A percentile compares a stretch with the other conserved stretches of the same genome.
phyloP scores from a whole-genome alignment of 257 asterid species.

The Gardenia jasminoides region DNA sequence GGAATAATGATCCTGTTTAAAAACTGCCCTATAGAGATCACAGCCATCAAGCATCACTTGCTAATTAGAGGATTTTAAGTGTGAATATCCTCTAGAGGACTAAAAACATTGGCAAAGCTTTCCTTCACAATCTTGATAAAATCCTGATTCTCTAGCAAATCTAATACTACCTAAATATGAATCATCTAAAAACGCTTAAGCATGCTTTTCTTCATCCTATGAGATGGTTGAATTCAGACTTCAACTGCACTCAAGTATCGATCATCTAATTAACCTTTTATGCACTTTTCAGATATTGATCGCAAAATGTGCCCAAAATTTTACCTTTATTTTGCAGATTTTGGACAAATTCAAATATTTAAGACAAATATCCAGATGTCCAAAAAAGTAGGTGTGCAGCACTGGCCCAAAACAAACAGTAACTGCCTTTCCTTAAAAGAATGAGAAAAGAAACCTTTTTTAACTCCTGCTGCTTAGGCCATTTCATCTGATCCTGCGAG shows the following conservation, averaged over 20 bases:
- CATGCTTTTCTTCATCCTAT: not conserved
- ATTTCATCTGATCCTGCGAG: conserved; percentile 37
- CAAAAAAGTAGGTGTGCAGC: not conserved
- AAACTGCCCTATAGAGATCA: not conserved
- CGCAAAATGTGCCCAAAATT: not conserved
- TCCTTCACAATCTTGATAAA: too few relatives aligned
- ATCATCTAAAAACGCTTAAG: not conserved
- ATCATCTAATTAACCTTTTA: not conserved
- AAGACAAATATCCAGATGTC: not conserved
- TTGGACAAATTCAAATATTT: not conserved
- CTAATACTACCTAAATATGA: not conserved
- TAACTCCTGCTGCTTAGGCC: conserved; percentile 28
- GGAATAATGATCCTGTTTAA: too few relatives aligned
- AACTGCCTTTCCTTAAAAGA: not conserved
- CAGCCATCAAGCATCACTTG: not conserved
- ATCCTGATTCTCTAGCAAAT: not conserved
- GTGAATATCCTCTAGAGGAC: too few relatives aligned
- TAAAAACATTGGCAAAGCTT: too few relatives aligned
- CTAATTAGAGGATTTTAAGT: too few relatives aligned
- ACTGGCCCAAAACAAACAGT: not conserved
- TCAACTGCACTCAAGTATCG: not conserved
- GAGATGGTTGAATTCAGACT: not conserved
- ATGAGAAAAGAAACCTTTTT: conserved; percentile 39
- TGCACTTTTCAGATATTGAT: not conserved
- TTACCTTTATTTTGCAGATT: not conserved